phyloP scores from a whole-genome alignment of 768 basidiomycete species.

The Gloeopeniophorella convolvens region DNA sequence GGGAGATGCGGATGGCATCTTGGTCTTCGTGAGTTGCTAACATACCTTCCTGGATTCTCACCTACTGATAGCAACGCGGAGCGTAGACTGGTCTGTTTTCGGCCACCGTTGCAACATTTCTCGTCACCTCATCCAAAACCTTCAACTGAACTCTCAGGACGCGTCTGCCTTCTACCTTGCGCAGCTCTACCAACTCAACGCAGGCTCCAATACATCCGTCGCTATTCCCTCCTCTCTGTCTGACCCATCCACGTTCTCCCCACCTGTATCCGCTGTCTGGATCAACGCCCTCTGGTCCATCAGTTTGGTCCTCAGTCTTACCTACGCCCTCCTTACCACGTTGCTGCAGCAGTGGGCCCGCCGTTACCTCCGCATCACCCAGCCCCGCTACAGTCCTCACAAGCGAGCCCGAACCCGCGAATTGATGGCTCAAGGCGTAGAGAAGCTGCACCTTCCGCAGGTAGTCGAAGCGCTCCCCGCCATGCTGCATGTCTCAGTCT shows the following conservation, averaged over 20 bases:
- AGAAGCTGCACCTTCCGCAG: not conserved
- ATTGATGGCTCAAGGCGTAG: not conserved
- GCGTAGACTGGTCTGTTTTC: no score
- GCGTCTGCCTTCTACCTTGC: not conserved
- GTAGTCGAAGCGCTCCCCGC: constrained; percentile 3
- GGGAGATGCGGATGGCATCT: no score
- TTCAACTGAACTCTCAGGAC: not conserved
- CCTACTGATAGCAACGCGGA: no score
- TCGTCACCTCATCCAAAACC: not conserved
- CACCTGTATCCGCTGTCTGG: not conserved
- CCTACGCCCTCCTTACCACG: constrained; percentile 2
- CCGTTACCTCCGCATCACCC: constrained; percentile 3
- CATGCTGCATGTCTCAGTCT: constrained; percentile 10
- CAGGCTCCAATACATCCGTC: not conserved
- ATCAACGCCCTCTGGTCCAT: constrained; percentile 8
- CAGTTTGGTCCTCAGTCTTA: constrained; percentile 3
- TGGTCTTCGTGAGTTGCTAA: no score
- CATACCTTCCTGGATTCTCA: no score
- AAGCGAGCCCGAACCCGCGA: constrained; percentile 6
- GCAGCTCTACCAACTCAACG: not conserved
- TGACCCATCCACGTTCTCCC: not conserved
- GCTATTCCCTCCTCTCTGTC: not conserved
- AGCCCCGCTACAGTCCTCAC: not conserved
- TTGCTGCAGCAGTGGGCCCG: constrained; percentile 9
- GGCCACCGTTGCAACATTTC: not conserved